A percentile compares a stretch with the other conserved stretches of the same genome.
Evolutionary conservation across 176 grass and related monocot species (phyloP).

Genomic region (Dendrocalamus sinicus): DNA sequence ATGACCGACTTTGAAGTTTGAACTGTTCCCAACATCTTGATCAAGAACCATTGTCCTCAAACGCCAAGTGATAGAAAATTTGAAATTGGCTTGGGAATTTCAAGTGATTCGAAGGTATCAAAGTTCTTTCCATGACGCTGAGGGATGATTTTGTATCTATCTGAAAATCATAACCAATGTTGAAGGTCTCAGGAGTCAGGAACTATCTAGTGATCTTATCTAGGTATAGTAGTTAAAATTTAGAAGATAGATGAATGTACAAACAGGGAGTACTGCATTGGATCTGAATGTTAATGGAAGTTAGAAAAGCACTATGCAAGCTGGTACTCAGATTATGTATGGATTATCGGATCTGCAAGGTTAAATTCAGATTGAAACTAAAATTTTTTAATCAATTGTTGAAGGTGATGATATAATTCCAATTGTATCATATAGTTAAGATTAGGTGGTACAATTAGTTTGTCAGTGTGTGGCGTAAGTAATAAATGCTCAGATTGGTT

Average conservation of each 20-base stretch:
- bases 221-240: background rate
- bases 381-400: background rate
- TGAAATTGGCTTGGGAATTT: background rate
- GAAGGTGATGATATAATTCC: background rate
- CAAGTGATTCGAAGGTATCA: background rate
- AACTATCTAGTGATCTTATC: background rate
- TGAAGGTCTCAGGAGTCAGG: background rate
- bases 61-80: background rate
- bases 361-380: background rate
- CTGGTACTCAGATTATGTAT: background rate
- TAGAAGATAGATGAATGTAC: background rate
- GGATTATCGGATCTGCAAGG: background rate
- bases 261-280: background rate
- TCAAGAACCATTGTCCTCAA: background rate
- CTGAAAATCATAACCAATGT: background rate
- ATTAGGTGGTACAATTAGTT: background rate
- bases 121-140: background rate
- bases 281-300: background rate
- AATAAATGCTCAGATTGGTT: slow-evolving; percentile 12
- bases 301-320: background rate
- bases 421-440: slow-evolving; percentile 16
- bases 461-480: background rate
- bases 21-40: background rate
- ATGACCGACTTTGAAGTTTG: slow-evolving; percentile 12
- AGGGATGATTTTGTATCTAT: background rate